Percentiles rank a stretch among this genome's conserved stretches.
These are phyloP conservation scores for Trichoderma arundinaceum DNA, from an alignment of 2,329 filamentous ascomycete species.

Conservation along the genomic window DNA sequence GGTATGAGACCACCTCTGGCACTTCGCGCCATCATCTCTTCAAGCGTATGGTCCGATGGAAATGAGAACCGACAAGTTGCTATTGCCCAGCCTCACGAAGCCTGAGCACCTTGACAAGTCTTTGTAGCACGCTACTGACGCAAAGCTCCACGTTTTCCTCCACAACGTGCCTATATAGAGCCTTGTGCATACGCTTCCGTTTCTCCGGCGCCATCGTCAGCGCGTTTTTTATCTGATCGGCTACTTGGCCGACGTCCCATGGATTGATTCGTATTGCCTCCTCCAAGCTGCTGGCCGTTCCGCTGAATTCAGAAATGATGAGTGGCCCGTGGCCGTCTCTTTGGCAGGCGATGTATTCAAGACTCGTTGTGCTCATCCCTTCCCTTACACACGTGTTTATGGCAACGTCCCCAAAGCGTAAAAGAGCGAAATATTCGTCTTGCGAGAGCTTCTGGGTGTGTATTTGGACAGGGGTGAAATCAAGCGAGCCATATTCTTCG, in stretches of 20 bases:
- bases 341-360: conserved; percentile 93
- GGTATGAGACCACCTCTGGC: no score
- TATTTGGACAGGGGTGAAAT: conserved; percentile 90
- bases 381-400: conserved; percentile 93
- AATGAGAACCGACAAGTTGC: no score
- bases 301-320: conserved; percentile 96
- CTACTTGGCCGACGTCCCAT: conserved; percentile 85
- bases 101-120: conserved; percentile 3
- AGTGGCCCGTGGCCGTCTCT: conserved; percentile 83
- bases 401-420: conserved; percentile 86
- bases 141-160: conserved; percentile 16
- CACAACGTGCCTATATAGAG: conserved; percentile 42
- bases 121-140: conserved; percentile 6
- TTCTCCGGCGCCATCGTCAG: conserved; percentile 73
- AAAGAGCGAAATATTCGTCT: conserved; percentile 89
- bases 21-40: no score
- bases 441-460: conserved; percentile 89
- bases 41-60: no score
- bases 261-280: conserved; percentile 95
- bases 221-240: conserved; percentile 79
- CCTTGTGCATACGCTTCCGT: conserved; percentile 69
- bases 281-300: conserved; percentile 82
- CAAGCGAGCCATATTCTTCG: conserved; percentile 82
- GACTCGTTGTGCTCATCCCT: conserved; percentile 96
- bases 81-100: conserved; percentile 40